Conservation (phyloP, 169 alveolate genomes). For the Eimeria acervulina region DNA sequence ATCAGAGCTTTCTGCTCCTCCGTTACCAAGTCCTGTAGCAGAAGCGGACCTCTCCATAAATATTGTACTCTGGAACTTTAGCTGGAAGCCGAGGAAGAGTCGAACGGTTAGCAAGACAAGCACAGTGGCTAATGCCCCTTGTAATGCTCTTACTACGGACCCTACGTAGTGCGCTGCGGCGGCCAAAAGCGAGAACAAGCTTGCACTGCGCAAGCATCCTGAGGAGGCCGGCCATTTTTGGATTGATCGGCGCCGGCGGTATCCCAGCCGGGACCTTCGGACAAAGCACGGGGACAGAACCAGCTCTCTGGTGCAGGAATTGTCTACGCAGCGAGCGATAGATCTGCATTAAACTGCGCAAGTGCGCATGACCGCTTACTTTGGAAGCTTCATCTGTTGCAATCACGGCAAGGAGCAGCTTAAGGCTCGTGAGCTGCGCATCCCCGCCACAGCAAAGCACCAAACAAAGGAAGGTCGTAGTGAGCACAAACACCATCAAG, state of each 20-base stretch:
- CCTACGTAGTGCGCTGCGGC: slow-evolving; percentile 39
- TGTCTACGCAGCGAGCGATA: neutral
- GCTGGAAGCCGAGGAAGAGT: neutral
- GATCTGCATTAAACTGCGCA: neutral
- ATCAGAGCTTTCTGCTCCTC: slow-evolving; percentile 47
- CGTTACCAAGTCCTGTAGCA: slow-evolving; percentile 43
- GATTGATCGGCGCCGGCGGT: slow-evolving; percentile 69
- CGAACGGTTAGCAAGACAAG: neutral
- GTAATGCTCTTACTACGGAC: neutral
- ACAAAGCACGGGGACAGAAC: neutral
- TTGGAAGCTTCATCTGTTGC: slow-evolving; percentile 74
- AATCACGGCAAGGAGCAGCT: slow-evolving; percentile 61
- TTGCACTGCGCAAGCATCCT: slow-evolving; percentile 77
- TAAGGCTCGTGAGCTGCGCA: slow-evolving; percentile 59
- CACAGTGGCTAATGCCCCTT: neutral
- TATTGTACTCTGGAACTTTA: neutral
- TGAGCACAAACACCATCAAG: neutral
- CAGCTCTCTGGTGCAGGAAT: neutral
- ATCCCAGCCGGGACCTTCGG: slow-evolving; percentile 69
- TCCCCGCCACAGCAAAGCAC: neutral
- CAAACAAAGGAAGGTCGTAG: neutral
- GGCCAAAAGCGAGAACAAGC: slow-evolving; percentile 62
- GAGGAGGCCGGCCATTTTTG: slow-evolving; percentile 81
- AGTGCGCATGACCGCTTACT: neutral
- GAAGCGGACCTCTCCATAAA: neutral